phyloP scores from a whole-genome alignment of 305 asterid genomes.

The Fraxinus angustifolia region DNA sequence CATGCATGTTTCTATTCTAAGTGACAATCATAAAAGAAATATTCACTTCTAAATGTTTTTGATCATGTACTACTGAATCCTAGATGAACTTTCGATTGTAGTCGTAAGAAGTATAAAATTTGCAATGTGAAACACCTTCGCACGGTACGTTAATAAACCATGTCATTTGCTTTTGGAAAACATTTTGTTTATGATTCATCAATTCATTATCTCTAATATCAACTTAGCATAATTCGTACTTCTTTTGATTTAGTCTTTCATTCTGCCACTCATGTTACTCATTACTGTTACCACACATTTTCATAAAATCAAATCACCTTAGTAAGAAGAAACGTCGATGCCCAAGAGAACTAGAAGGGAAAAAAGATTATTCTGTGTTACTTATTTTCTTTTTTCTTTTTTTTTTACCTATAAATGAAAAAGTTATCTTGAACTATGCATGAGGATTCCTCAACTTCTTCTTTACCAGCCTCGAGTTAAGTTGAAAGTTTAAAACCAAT shows the following conservation, averaged over 20 bases:
- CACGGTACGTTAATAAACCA: neutral
- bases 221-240: neutral
- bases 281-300: too few species aligned
- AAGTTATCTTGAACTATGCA: too few species aligned
- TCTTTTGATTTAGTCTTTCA: neutral
- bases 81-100: neutral
- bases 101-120: neutral
- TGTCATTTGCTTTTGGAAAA: neutral
- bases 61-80: neutral
- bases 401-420: too few species aligned
- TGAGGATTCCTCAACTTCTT: too few species aligned
- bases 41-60: neutral
- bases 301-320: too few species aligned
- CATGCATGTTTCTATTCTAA: neutral
- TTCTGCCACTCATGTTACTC: neutral
- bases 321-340: too few species aligned
- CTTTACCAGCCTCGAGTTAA: too few species aligned
- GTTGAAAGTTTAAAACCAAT: too few species aligned
- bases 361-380: too few species aligned
- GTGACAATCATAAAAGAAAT: too few species aligned
- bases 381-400: too few species aligned
- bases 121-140: neutral
- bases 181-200: neutral
- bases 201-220: neutral
- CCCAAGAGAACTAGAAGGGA: too few species aligned